Evolutionary conservation across 768 basidiomycete genomes (phyloP), one percentile per base, ranked within the genome.

Genomic region (Psilocybe sp.): DNA sequence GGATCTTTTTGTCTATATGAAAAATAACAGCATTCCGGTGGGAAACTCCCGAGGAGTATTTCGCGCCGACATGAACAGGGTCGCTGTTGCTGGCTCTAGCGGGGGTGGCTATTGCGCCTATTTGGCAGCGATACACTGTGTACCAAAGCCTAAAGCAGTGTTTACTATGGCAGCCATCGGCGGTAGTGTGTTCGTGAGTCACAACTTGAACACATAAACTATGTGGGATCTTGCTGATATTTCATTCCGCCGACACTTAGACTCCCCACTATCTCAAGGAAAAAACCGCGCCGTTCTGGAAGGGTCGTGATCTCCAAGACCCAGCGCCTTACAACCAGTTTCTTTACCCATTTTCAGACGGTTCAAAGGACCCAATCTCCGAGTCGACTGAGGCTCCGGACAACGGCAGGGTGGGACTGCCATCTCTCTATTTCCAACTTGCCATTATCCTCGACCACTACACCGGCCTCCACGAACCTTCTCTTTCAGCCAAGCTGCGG

Each of bases 61-160:
- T 50, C 63, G 60, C 32, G 59, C 85, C 32, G 73, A 84, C 54
- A 36, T 65, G 13, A 54, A 70, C 1, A 61, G 72, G 2, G 69
- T 86, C 12, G 78, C 72, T 0, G 82, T 80, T 2, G 67, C 76
- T 5, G 86, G 85, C 1, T 70, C 72, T 14, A 85, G 82, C 53
- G 76, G 82, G 0, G 85, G 85, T 12, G 83, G 80, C 4, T 61
- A 78, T 16, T 82, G 81, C 47, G 80, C 84, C 0, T 83, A 82
- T 56, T 69, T 86, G 11, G 79, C 81, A 12, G 82, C 77, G 12
- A 66, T 76, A 31, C 76, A 85, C 57, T 44, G 34, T 11, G 54
- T 59, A 0, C 85, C 83, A 0, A 78, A 71, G 47, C 83, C 82
- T 0, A 78, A 69, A 47, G 83, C 75, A 0, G 48, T 85, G 1